Base-by-base conservation (phyloP, 129 eudicot species). In the Flaveria sonorensis region DNA sequence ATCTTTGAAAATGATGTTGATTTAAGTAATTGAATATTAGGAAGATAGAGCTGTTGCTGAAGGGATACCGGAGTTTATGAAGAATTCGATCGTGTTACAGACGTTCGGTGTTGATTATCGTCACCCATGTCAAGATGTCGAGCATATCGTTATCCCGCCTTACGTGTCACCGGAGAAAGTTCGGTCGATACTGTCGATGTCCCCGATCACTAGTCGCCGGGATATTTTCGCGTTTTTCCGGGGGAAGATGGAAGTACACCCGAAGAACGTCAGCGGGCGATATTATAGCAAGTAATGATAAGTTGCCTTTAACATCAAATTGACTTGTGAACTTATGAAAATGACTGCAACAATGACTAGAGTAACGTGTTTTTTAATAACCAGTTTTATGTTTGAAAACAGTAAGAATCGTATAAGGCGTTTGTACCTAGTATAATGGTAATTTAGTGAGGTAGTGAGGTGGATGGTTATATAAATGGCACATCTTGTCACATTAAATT, bases 191-290 rank as follows among this genome's bases (percentile, higher is more conserved):
- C 82, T 87, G 28, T 56, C 48, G 45, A 83, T 56, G 51, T 83
- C 79, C 15, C 90, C 91, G 80, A 26, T 86, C 46, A 68, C 72
- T 10, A 93, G 94, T 23, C 88, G 71, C 5, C 90, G 96, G 20
- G 95, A 92, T 68, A 92, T 90, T 45, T 88, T 92, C 47, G 96
- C 85, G 24, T 92, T 90, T 61, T 92, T 92, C 81, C 75, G 98
- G 81, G 96, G 96, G 1, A 90, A 92, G 74, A 90, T 92, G 96
- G 98, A 92, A 73, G 84, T 92, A 11, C 94, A 88, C 71, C 98
- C 98, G 1, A 92, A 92, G 69, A 90, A 92, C 21, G 86, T 92
- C 71, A 88, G 96, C 74, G 96, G 96, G 21, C 98, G 88, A 19
- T 88, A 79, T 72, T 92, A 92, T 84, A 85, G 98, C 96, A 92